Conservation (phyloP, 371 early-diverging fungal species). For the Rhizopus delemar region DNA sequence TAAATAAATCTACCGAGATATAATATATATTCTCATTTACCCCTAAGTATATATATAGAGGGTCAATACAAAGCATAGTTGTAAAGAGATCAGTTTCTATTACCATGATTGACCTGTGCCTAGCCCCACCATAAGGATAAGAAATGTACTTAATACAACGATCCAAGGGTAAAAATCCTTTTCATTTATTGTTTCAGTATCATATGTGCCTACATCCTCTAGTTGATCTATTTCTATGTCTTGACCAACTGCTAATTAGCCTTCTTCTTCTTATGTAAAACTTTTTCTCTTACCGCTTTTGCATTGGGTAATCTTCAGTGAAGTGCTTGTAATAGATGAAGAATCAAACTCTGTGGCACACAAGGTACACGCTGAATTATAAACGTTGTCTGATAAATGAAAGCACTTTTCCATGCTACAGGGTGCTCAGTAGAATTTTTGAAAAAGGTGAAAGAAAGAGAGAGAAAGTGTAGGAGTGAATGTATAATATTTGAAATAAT, state of each 20-base stretch:
- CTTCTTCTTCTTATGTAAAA: neutral
- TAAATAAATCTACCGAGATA: neutral
- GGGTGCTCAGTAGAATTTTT: neutral
- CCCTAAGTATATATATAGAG: neutral
- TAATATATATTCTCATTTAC: constrained; percentile 6
- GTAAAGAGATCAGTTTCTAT: neutral
- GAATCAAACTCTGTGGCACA: neutral
- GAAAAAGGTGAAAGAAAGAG: neutral
- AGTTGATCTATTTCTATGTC: neutral
- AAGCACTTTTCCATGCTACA: neutral
- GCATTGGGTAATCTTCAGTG: too few relatives aligned
- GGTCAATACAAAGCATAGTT: neutral
- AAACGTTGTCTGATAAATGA: neutral
- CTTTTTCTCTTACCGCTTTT: too few relatives aligned
- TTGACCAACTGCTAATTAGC: neutral
- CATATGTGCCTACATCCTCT: neutral
- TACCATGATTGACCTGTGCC: constrained; percentile 48
- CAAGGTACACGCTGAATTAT: neutral
- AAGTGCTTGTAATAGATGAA: neutral
- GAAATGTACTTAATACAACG: constrained; percentile 54
- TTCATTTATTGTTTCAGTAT: constrained; percentile 1
- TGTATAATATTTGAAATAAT: too few relatives aligned
- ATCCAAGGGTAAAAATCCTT: constrained; percentile 63
- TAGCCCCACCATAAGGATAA: constrained; percentile 56
- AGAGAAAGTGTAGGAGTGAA: neutral